Percentiles rank a stretch among this genome's conserved stretches.
phyloP scores from a whole-genome alignment of 768 basidiomycete species.

The Suillus luteus region DNA sequence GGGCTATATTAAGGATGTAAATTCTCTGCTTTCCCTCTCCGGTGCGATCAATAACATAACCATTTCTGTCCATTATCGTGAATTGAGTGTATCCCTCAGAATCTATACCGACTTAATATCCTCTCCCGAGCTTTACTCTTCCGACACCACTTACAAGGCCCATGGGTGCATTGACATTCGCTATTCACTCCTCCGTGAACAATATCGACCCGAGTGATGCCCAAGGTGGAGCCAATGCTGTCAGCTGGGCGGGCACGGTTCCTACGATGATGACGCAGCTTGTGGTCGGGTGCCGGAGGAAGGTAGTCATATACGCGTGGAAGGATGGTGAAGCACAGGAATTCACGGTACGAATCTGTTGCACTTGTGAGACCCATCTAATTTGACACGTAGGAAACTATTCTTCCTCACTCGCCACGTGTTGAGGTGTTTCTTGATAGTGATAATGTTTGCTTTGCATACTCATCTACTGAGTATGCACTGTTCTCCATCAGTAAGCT shows the following conservation, averaged over 20 bases:
- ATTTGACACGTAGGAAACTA: constrained; percentile 63
- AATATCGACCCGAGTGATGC: constrained; percentile 36
- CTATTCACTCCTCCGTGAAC: constrained; percentile 63
- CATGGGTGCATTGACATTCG: constrained; percentile 83
- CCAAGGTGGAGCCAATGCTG: constrained; percentile 16
- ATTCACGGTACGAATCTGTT: constrained; percentile 50
- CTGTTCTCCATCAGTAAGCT: constrained; percentile 67
- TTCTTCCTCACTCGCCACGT: constrained; percentile 87
- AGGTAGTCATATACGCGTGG: constrained; percentile 84
- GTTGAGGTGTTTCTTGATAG: constrained; percentile 71
- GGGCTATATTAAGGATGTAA: constrained; percentile 81
- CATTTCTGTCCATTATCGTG: constrained; percentile 2
- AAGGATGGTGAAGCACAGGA: constrained; percentile 80
- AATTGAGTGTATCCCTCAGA: constrained; percentile 46
- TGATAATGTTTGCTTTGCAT: constrained; percentile 70
- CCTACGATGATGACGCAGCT: constrained; percentile 75
- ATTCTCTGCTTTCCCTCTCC: constrained; percentile 81
- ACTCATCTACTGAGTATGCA: constrained; percentile 67
- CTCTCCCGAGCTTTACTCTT: constrained; percentile 71
- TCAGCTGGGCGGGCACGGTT: constrained; percentile 44
- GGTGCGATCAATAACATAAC: constrained; percentile 48
- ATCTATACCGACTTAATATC: constrained; percentile 68
- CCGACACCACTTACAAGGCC: constrained; percentile 74
- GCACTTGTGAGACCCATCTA: constrained; percentile 4
- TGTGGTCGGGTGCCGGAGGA: constrained; percentile 83